These are phyloP conservation scores for Larix sibirica DNA, from an alignment of 83 land plant genomes.

Conservation along the genomic window DNA sequence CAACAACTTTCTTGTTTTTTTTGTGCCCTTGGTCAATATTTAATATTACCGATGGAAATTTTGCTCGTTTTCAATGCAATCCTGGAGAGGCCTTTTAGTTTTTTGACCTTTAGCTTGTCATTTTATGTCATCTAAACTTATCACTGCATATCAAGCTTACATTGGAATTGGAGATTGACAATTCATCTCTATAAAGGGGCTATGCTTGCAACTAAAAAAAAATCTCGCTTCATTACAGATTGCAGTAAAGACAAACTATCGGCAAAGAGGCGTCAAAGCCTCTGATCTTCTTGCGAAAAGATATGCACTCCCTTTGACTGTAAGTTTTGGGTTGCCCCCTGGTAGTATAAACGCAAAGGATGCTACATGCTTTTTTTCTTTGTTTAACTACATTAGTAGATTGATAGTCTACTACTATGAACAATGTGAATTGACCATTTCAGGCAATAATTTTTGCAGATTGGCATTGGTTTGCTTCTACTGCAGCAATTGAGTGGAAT, in stretches of 20 bases:
- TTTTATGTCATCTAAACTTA: background rate
- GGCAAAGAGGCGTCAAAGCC: background rate
- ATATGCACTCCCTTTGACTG: constrained; percentile 15
- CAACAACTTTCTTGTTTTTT: background rate
- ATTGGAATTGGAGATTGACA: background rate
- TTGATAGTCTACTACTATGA: background rate
- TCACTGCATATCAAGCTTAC: background rate
- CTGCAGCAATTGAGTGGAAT: constrained; percentile 68
- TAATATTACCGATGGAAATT: background rate
- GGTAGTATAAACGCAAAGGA: background rate
- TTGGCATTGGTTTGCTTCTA: constrained; percentile 60
- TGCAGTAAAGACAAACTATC: constrained; percentile 7
- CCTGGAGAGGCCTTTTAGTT: background rate
- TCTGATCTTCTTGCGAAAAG: background rate
- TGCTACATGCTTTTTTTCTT: background rate
- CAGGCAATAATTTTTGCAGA: constrained; percentile 30
- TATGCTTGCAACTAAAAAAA: no score
- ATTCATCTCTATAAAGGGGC: background rate
- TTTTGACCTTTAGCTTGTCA: background rate
- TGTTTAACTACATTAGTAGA: background rate
- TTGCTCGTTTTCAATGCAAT: background rate
- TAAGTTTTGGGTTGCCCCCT: background rate
- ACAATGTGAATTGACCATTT: background rate
- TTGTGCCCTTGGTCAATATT: background rate
- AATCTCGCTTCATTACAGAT: background rate